A percentile compares a stretch with the other conserved stretches of the same genome.
These are phyloP conservation scores for Halophytophthora batemanensis DNA, from an alignment of 352 stramenopile species.

Conservation along the genomic window DNA sequence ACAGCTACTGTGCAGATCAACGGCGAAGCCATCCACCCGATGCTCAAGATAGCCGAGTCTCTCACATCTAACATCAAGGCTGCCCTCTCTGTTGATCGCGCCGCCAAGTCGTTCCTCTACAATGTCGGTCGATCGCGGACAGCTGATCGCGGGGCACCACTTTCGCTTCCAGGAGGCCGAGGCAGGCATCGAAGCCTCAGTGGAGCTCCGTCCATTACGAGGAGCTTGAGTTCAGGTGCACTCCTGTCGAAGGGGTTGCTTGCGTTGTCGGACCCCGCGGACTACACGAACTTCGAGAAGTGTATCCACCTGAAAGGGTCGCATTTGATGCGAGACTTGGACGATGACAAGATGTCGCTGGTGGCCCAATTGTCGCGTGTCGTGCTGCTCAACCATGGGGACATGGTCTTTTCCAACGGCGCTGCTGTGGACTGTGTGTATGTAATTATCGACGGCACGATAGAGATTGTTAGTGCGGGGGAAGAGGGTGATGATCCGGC, in stretches of 20 bases:
- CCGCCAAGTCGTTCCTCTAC: slow-evolving; percentile 73
- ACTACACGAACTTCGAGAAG: slow-evolving; percentile 84
- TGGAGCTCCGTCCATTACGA: slow-evolving; percentile 16
- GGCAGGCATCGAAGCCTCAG: slow-evolving; percentile 44
- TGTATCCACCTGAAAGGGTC: slow-evolving; percentile 84
- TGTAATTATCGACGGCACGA: slow-evolving; percentile 68
- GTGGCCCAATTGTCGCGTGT: slow-evolving; percentile 74
- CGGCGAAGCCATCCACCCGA: slow-evolving; percentile 25
- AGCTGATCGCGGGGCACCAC: slow-evolving; percentile 19
- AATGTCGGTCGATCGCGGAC: slow-evolving; percentile 55
- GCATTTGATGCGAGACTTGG: slow-evolving; percentile 77
- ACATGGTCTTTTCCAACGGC: slow-evolving; percentile 51
- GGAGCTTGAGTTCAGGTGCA: slow-evolving; percentile 24
- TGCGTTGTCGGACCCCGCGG: slow-evolving; percentile 38
- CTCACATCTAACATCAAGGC: slow-evolving; percentile 66
- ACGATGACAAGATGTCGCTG: slow-evolving; percentile 80
- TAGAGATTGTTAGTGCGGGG: slow-evolving; percentile 36
- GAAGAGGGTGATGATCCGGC: slow-evolving; percentile 4
- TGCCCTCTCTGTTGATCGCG: slow-evolving; percentile 59
- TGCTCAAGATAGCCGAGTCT: slow-evolving; percentile 52
- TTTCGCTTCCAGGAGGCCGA: slow-evolving; percentile 30
- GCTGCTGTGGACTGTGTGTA: slow-evolving; percentile 49
- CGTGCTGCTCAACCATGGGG: slow-evolving; percentile 47
- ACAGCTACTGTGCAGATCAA: slow-evolving; percentile 13
- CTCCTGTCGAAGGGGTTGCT: slow-evolving; percentile 27